Evolutionary conservation across 352 stramenopile species (phyloP).

Genomic region (Phytophthora cryptogea): DNA sequence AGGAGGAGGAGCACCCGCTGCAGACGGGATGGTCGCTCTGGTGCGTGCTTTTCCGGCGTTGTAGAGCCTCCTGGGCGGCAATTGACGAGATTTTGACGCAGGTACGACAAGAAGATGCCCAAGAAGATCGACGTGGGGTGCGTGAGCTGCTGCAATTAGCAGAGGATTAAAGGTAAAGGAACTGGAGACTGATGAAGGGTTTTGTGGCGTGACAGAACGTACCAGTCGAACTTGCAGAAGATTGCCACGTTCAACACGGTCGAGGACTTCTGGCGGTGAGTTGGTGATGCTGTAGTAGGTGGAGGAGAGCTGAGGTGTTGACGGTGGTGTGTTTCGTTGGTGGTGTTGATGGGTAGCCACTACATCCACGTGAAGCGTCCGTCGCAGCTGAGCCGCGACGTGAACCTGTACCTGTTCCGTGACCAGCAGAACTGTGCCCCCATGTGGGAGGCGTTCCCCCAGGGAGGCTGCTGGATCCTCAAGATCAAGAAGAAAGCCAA

Average conservation of each 20-base stretch:
- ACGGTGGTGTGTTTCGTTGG: slow-evolving; percentile 3
- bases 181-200: not conserved
- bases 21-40: slow-evolving; percentile 91
- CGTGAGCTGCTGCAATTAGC: slow-evolving; percentile 18
- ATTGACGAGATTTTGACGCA: slow-evolving; percentile 30
- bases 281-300: not conserved
- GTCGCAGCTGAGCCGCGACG: slow-evolving; percentile 89
- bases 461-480: slow-evolving; percentile 95
- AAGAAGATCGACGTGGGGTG: slow-evolving; percentile 90
- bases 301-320: slow-evolving; percentile 3
- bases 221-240: slow-evolving; percentile 77
- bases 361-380: slow-evolving; percentile 95
- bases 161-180: not conserved
- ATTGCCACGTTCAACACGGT: slow-evolving; percentile 91
- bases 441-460: slow-evolving; percentile 93
- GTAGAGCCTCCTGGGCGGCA: not conserved
- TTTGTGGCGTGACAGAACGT: slow-evolving; percentile 23
- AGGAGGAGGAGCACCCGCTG: slow-evolving; percentile 80
- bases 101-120: slow-evolving; percentile 94
- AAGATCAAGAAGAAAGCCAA: slow-evolving; percentile 96
- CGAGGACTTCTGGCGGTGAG: slow-evolving; percentile 92
- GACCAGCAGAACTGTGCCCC: slow-evolving; percentile 86
- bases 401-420: slow-evolving; percentile 94
- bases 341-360: slow-evolving; percentile 41
- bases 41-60: slow-evolving; percentile 38